Conservation (phyloP, 2,329 filamentous ascomycete species). For the Xylaria digitata region DNA sequence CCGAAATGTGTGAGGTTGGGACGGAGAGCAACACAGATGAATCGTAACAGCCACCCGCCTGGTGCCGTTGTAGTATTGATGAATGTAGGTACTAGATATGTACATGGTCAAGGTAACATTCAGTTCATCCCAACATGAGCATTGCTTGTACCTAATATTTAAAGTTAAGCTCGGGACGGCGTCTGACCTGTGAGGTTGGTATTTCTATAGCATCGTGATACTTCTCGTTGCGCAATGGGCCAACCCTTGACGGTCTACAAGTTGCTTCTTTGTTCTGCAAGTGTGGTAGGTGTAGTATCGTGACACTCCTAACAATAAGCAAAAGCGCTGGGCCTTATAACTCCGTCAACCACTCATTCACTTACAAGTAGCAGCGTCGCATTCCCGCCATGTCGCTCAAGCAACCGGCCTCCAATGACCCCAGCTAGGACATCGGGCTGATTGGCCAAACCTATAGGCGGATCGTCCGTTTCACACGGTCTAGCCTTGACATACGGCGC, state of each 20-base stretch:
- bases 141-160: background rate
- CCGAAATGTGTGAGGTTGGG: background rate
- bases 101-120: background rate
- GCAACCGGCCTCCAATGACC: conserved; percentile 10
- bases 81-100: background rate
- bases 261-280: too few relatives aligned
- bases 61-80: background rate
- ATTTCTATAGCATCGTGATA: too few relatives aligned
- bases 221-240: too few relatives aligned
- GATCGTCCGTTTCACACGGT: background rate
- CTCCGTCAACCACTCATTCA: conserved; percentile 26
- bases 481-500: conserved; percentile 1
- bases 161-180: background rate
- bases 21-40: background rate
- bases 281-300: too few relatives aligned
- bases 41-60: background rate
- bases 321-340: conserved; percentile 2
- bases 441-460: conserved; percentile 16
- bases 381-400: conserved; percentile 27
- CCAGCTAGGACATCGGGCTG: conserved; percentile 15
- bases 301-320: conserved; percentile 3
- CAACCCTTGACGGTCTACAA: too few relatives aligned
- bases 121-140: background rate
- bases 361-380: conserved; percentile 33
- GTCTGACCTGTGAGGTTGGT: too few relatives aligned